Evolutionary conservation across 306 rosid species (phyloP), one percentile per base, ranked within the genome.

Genomic region (Begonia fuchsioides): DNA sequence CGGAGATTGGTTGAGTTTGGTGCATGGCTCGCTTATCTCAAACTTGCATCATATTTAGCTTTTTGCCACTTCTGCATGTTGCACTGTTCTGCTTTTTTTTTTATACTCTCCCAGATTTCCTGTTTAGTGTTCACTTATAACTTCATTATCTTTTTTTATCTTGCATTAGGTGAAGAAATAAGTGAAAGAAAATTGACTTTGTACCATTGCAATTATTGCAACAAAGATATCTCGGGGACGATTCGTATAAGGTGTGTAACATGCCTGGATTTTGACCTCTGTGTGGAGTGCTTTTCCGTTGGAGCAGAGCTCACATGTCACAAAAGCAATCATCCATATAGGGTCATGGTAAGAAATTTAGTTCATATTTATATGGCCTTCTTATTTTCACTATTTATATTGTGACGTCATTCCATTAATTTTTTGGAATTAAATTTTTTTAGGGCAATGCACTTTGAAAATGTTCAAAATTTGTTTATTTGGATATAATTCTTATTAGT

Each of bases 131-230:
- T 41, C 45, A 10, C 44, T 41, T 10, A 41, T 41, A 41, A 10
- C 45, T 41, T 41, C 12, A 11, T 41, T 41, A n/a, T 14, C 2
- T 32, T 15, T 44, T 13, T 38, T 13, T 38, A n/a, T 62, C 13
- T 39, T 11, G 54, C 38, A 17, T 17, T 47, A 44, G 60, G 53
- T 44, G 70, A 69, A 49, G 73, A 59, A 63, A 52, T 12, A 32
- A 46, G 39, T 32, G 75, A 71, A 12, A 62, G 68, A 8, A 71
- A 76, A 71, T 56, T 51, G 10, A 67, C 77, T 52, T 55, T 71
- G 38, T 76, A 76, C 68, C 78, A 71, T 10, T 76, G 82, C 48
- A 76, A 76, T 57, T 76, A 71, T 54, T 76, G 82, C 64, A 55
- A 76, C 59, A 71, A 76, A 43, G 82, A 71, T 63, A 63, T 76